These are phyloP conservation scores for Chytriomyces sp. DNA, from an alignment of 192 early-diverging fungal species.

Conservation along the genomic window DNA sequence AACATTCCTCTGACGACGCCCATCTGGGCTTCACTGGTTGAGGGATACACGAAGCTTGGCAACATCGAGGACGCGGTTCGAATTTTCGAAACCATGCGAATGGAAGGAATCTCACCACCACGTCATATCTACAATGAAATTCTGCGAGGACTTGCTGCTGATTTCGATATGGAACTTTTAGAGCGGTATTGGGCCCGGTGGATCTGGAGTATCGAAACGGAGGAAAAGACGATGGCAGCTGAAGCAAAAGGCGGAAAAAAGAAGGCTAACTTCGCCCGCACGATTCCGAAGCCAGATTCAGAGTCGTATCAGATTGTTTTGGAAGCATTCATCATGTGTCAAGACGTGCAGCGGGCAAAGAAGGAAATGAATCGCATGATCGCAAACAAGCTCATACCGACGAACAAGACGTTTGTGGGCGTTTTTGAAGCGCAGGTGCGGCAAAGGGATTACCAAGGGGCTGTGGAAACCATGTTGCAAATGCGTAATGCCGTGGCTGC, in stretches of 20 bases:
- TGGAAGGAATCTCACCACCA: slow-evolving; percentile 20
- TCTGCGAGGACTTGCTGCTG: slow-evolving; percentile 32
- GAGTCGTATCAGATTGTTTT: slow-evolving; percentile 38
- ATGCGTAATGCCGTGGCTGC: slow-evolving; percentile 24
- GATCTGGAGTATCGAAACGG: slow-evolving; percentile 24
- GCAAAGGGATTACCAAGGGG: slow-evolving; percentile 16
- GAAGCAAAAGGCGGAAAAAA: background rate
- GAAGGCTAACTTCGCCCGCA: background rate
- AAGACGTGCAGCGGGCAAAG: slow-evolving; percentile 25
- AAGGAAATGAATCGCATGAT: slow-evolving; percentile 33
- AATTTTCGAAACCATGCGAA: slow-evolving; percentile 33
- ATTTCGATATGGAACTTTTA: slow-evolving; percentile 30
- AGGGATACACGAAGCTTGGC: slow-evolving; percentile 28
- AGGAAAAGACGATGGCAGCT: background rate
- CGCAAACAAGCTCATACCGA: slow-evolving; percentile 9
- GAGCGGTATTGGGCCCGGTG: slow-evolving; percentile 31
- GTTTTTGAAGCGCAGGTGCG: slow-evolving; percentile 34
- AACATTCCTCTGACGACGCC: slow-evolving; percentile 9
- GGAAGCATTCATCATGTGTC: slow-evolving; percentile 34
- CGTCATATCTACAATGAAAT: slow-evolving; percentile 35
- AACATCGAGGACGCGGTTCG: slow-evolving; percentile 34
- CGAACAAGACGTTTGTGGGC: background rate
- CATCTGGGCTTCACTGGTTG: slow-evolving; percentile 29
- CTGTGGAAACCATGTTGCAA: slow-evolving; percentile 25
- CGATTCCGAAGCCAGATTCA: slow-evolving; percentile 26